Evolutionary conservation across 108 stramenopile species (phyloP).

Genomic region (Discostella pseudostelligera): DNA sequence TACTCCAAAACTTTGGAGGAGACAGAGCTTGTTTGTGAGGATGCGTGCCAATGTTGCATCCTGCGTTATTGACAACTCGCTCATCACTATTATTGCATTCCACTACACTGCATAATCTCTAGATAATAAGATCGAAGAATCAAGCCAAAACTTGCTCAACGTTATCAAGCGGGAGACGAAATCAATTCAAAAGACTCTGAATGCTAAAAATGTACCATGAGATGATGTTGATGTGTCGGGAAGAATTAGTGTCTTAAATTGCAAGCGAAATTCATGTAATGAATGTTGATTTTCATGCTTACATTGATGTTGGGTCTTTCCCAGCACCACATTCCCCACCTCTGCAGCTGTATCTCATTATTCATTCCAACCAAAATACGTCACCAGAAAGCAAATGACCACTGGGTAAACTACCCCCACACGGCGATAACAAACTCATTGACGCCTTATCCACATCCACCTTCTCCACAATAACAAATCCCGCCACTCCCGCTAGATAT

Average conservation of each 20-base stretch:
- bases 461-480: slow-evolving; percentile 81
- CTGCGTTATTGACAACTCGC: no score
- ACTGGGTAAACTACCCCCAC: slow-evolving; percentile 76
- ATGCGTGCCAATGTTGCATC: no score
- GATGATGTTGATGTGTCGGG: neutral
- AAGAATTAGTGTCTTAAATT: neutral
- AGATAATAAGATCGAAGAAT: slow-evolving; percentile 85
- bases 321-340: no score
- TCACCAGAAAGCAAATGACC: slow-evolving; percentile 69
- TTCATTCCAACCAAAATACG: slow-evolving; percentile 82
- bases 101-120: no score
- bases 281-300: no score
- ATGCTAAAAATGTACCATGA: neutral
- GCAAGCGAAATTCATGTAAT: no score
- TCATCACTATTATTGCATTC: no score
- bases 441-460: slow-evolving; percentile 66
- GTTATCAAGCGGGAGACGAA: slow-evolving; percentile 78
- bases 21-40: slow-evolving; percentile 22
- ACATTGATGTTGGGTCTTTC: no score
- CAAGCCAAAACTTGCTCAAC: slow-evolving; percentile 77
- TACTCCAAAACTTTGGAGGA: slow-evolving; percentile 27
- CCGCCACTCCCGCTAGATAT: slow-evolving; percentile 71
- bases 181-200: slow-evolving; percentile 19
- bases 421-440: slow-evolving; percentile 75
- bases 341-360: neutral